Percentiles rank a stretch among this genome's conserved stretches.
These are phyloP conservation scores for Emergomyces africanus DNA, from an alignment of 2,329 filamentous ascomycete genomes.

Conservation along the genomic window DNA sequence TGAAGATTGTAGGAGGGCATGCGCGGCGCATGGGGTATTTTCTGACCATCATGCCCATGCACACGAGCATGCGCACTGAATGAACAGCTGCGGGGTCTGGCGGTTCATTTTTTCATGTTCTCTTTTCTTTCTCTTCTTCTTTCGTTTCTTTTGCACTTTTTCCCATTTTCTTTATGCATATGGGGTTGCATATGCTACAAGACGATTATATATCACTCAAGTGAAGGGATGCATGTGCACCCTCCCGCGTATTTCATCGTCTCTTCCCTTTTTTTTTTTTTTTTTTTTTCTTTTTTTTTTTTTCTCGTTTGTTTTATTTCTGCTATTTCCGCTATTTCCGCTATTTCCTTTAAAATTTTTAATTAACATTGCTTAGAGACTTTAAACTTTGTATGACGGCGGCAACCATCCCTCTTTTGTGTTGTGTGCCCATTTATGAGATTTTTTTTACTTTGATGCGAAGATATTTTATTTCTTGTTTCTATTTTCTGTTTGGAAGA, in stretches of 20 bases:
- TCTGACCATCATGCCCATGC: slow-evolving; percentile 16
- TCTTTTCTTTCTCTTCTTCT: background rate
- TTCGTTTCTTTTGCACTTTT: background rate
- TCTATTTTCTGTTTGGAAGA: too few species aligned
- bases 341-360: background rate
- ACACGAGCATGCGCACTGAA: background rate
- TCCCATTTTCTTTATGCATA: background rate
- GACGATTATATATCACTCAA: background rate
- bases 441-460: background rate
- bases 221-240: too few species aligned
- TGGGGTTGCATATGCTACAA: background rate
- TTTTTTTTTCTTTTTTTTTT: slow-evolving; percentile 19
- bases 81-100: background rate
- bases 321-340: background rate
- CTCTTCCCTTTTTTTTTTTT: background rate
- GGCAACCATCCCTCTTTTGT: background rate
- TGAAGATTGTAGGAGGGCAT: slow-evolving; percentile 50
- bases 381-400: background rate
- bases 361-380: background rate
- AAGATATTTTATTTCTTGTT: background rate
- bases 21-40: slow-evolving; percentile 11
- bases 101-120: background rate
- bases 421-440: background rate
- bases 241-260: background rate
- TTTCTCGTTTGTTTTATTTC: slow-evolving; percentile 18